These are phyloP conservation scores for Ilyonectria destructans DNA, from an alignment of 2,329 filamentous ascomycete species.

Conservation along the genomic window DNA sequence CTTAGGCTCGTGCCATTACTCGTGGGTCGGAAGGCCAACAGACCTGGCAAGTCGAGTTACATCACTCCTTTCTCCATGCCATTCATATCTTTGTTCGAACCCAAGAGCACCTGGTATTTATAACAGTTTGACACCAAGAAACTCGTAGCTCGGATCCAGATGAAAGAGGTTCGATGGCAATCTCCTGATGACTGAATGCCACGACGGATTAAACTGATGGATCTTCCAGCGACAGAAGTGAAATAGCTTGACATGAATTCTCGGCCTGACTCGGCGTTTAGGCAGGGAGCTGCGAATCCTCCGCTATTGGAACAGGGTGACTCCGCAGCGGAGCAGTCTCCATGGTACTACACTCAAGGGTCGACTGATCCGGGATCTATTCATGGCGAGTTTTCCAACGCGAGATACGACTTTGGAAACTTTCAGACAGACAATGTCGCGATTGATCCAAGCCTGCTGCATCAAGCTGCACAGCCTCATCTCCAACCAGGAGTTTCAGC, in stretches of 20 bases:
- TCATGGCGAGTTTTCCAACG: too few relatives aligned
- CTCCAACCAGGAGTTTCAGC: neutral
- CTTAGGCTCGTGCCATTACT: too few relatives aligned
- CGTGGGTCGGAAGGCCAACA: too few relatives aligned
- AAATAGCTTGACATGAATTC: neutral
- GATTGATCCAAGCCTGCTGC: conserved; percentile 2
- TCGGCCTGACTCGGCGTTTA: neutral
- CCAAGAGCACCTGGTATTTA: too few relatives aligned
- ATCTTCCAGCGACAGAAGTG: neutral
- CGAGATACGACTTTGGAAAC: neutral
- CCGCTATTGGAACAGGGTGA: neutral
- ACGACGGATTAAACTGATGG: neutral
- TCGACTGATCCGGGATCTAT: too few relatives aligned
- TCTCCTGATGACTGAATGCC: too few relatives aligned
- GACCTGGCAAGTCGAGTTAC: too few relatives aligned
- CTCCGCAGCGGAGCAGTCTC: neutral
- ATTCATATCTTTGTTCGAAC: too few relatives aligned
- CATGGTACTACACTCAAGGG: neutral
- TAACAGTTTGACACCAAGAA: neutral
- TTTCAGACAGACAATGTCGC: neutral
- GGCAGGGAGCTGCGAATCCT: conserved; percentile 5
- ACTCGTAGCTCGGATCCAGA: neutral
- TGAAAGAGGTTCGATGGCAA: neutral
- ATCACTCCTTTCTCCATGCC: too few relatives aligned
- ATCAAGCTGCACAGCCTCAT: neutral